Evolutionary conservation across 192 early-diverging fungal genomes (phyloP).

Genomic region (Linnemannia elongata): DNA sequence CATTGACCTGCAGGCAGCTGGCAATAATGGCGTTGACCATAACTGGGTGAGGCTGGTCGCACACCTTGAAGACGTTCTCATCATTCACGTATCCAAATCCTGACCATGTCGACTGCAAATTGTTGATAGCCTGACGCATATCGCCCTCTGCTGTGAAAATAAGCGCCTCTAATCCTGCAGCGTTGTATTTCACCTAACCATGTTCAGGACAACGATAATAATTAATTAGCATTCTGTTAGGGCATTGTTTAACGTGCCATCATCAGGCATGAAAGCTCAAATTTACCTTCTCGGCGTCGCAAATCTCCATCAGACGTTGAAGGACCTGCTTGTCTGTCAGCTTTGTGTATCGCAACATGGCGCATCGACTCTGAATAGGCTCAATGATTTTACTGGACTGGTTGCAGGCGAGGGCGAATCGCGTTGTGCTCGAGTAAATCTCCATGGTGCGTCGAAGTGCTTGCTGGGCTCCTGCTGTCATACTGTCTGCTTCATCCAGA

Average conservation of each 20-base stretch:
- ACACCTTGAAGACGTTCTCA: constrained; percentile 97
- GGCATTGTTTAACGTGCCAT: background rate
- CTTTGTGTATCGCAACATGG: constrained; percentile 88
- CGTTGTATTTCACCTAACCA: constrained; percentile 80
- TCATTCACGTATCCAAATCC: constrained; percentile 89
- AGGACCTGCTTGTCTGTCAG: constrained; percentile 86
- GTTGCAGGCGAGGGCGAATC: constrained; percentile 98
- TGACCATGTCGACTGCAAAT: constrained; percentile 90
- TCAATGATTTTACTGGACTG: constrained; percentile 97
- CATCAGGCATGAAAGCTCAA: background rate
- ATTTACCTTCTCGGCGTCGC: constrained; percentile 80
- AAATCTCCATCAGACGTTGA: constrained; percentile 86
- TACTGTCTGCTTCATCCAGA: constrained; percentile 99
- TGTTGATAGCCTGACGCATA: constrained; percentile 98
- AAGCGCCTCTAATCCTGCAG: constrained; percentile 92
- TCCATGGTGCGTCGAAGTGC: constrained; percentile 99
- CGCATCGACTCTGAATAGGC: constrained; percentile 96
- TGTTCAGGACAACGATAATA: background rate
- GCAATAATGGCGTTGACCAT: constrained; percentile 81
- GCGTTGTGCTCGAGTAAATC: constrained; percentile 94
- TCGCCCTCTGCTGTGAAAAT: constrained; percentile 98
- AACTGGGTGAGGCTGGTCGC: constrained; percentile 96
- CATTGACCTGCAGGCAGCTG: constrained; percentile 75
- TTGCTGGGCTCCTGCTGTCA: constrained; percentile 97
- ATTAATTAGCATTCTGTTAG: background rate